Evolutionary conservation across 2,329 filamentous ascomycete genomes (phyloP).

Genomic region (Talaromyces albobiverticillius): DNA sequence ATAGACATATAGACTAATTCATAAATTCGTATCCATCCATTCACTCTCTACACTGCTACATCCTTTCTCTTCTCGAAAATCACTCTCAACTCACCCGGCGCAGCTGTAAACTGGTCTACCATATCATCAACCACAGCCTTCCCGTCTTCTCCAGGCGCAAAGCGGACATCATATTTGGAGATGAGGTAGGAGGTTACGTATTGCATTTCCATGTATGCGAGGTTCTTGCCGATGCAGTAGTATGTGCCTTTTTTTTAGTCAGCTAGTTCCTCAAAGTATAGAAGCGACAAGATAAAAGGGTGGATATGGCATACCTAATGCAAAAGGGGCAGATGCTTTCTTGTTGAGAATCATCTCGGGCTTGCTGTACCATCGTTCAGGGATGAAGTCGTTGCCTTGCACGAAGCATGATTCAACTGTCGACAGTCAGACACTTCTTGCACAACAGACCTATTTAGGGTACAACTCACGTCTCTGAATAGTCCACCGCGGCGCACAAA

Average conservation of each 20-base stretch:
- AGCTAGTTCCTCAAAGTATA: too few relatives aligned
- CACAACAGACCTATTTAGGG: too few relatives aligned
- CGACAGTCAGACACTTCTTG: too few relatives aligned
- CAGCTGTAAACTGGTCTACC: conserved; percentile 21
- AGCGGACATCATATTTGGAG: conserved; percentile 23
- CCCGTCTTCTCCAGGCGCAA: conserved; percentile 26
- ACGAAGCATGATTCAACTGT: not conserved
- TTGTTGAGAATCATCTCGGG: conserved; percentile 24
- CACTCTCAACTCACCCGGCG: conserved; percentile 12
- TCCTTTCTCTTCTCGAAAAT: conserved; percentile 3
- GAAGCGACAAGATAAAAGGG: not conserved
- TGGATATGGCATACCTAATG: not conserved
- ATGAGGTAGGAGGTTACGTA: conserved; percentile 20
- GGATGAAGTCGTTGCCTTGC: not conserved
- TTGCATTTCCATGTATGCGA: conserved; percentile 27
- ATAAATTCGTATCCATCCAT: too few relatives aligned
- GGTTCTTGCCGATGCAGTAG: conserved; percentile 27
- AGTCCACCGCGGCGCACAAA: not conserved
- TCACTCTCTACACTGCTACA: not conserved
- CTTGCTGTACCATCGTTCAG: conserved; percentile 4
- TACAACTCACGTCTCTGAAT: not conserved
- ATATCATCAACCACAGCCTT: conserved; percentile 15
- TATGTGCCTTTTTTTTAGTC: conserved; percentile 20
- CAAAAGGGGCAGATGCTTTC: conserved; percentile 33
- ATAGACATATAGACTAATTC: too few relatives aligned